phyloP scores from a whole-genome alignment of 768 basidiomycete genomes.

The Jaapia argillacea region DNA sequence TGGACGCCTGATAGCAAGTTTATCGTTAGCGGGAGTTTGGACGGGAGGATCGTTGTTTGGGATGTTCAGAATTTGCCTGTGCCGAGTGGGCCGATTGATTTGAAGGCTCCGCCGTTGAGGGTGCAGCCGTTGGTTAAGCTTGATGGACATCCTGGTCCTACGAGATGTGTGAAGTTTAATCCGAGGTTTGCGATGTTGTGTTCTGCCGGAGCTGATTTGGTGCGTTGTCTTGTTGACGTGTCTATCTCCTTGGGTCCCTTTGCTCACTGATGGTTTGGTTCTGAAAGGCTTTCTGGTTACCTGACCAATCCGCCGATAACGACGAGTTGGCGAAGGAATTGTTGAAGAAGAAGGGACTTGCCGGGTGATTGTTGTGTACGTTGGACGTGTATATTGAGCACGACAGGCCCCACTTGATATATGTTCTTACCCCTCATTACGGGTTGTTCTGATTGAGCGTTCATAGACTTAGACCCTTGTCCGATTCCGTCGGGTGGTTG shows the following conservation, averaged over 20 bases:
- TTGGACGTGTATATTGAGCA: too few species aligned
- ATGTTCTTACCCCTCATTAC: too few species aligned
- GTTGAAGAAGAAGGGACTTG: constrained; percentile 38
- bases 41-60: constrained; percentile 85
- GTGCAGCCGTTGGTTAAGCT: constrained; percentile 41
- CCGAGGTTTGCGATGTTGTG: constrained; percentile 85
- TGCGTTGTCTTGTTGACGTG: constrained; percentile 23
- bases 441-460: too few species aligned
- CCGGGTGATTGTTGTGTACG: constrained; percentile 1
- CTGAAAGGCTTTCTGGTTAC: constrained; percentile 51
- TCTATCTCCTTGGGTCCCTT: constrained; percentile 1
- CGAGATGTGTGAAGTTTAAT: constrained; percentile 84
- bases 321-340: constrained; percentile 67
- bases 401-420: too few species aligned
- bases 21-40: constrained; percentile 73
- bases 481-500: too few species aligned
- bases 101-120: constrained; percentile 39
- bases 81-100: constrained; percentile 41
- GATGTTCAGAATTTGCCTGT: constrained; percentile 60
- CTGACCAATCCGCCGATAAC: constrained; percentile 54
- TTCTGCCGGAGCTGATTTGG: constrained; percentile 76
- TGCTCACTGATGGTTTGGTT: constrained; percentile 4
- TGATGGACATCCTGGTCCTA: constrained; percentile 78
- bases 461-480: too few species aligned
- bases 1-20: constrained; percentile 96